phyloP scores from a whole-genome alignment of 495 filamentous ascomycete species.

The Penicillium herquei region DNA sequence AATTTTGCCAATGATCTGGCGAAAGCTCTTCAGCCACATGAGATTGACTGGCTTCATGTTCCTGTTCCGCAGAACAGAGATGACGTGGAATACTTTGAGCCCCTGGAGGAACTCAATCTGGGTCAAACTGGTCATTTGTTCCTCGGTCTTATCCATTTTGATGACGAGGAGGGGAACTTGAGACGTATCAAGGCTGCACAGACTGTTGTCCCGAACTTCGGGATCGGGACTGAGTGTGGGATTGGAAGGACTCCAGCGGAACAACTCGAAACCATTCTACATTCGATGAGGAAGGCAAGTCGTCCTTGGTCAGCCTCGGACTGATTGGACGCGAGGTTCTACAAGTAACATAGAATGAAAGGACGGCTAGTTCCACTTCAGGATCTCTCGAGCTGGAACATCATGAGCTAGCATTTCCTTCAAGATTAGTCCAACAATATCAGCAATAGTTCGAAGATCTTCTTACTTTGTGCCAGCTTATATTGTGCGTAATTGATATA shows the following conservation, averaged over 20 bases:
- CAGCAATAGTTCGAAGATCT: too few species aligned
- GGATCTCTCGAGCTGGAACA: too few species aligned
- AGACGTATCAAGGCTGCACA: constrained; percentile 35
- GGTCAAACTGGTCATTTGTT: constrained; percentile 15
- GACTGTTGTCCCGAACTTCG: constrained; percentile 22
- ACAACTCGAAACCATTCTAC: constrained; percentile 32
- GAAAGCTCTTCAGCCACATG: background rate
- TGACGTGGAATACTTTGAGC: constrained; percentile 29
- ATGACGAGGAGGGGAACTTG: constrained; percentile 38
- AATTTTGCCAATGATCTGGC: constrained; percentile 25
- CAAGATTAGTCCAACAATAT: too few species aligned
- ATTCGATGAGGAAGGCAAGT: background rate
- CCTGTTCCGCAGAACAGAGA: constrained; percentile 39
- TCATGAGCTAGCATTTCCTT: too few species aligned
- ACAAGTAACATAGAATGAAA: too few species aligned
- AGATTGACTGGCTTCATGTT: constrained; percentile 41
- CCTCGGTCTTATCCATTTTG: constrained; percentile 41
- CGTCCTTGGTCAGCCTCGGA: too few species aligned
- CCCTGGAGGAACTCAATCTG: constrained; percentile 29
- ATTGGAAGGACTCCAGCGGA: constrained; percentile 38
- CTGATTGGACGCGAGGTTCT: too few species aligned
- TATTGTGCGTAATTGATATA: too few species aligned
- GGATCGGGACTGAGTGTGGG: constrained; percentile 45
- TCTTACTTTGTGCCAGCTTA: too few species aligned
- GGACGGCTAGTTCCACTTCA: too few species aligned